These are phyloP conservation scores for Suillus brevipes DNA, from an alignment of 768 basidiomycete species.

Conservation along the genomic window DNA sequence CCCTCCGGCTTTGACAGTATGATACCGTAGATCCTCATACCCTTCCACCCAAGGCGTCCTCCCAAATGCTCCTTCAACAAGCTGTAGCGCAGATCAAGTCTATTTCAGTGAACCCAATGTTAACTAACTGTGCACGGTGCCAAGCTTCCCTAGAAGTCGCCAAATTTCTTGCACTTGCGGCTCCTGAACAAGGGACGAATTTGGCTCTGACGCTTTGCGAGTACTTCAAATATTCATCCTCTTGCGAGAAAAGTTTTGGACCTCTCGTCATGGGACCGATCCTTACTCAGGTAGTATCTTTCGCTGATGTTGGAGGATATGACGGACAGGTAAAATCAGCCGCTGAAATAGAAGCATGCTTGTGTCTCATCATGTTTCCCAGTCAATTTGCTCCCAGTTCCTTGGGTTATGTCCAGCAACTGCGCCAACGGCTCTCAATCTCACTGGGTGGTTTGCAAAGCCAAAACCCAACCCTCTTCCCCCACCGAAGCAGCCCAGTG, in stretches of 20 bases:
- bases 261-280: conserved; percentile 52
- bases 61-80: conserved; percentile 45
- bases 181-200: conserved; percentile 58
- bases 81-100: conserved; percentile 61
- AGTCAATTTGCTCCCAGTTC: conserved; percentile 65
- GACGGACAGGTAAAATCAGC: conserved; percentile 61
- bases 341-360: background rate
- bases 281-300: conserved; percentile 70
- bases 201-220: conserved; percentile 63
- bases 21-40: conserved; percentile 65
- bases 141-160: conserved; percentile 59
- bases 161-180: conserved; percentile 66
- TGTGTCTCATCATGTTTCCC: conserved; percentile 1
- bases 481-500: conserved; percentile 55
- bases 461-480: conserved; percentile 73
- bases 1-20: conserved; percentile 32
- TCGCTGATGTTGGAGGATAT: conserved; percentile 68
- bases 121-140: conserved; percentile 62
- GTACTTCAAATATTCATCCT: conserved; percentile 50
- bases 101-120: conserved; percentile 52
- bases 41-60: conserved; percentile 56
- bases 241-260: conserved; percentile 52
- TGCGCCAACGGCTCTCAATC: conserved; percentile 58
- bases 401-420: conserved; percentile 55
- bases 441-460: conserved; percentile 72